Evolutionary conservation across 2,329 filamentous ascomycete genomes (phyloP).

Genomic region (Fusarium scirpi): DNA sequence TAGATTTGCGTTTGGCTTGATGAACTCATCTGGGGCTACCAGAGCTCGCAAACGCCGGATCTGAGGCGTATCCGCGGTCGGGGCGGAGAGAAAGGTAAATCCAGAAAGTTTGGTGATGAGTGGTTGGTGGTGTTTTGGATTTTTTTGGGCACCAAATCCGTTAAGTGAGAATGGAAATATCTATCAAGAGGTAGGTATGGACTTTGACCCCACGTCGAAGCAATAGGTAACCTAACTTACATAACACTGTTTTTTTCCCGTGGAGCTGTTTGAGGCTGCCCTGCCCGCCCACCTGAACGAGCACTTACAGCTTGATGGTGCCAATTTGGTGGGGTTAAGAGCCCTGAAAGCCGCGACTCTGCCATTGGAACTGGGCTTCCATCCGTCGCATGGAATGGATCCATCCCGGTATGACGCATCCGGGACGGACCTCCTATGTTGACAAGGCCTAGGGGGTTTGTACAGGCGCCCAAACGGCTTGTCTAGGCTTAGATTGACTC

Average conservation of each 20-base stretch:
- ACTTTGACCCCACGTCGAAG: conserved; percentile 41
- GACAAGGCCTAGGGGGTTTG: neutral
- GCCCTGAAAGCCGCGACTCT: conserved; percentile 30
- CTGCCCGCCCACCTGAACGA: neutral
- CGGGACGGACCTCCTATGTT: conserved; percentile 4
- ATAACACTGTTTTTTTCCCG: conserved; percentile 12
- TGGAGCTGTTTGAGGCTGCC: conserved; percentile 10
- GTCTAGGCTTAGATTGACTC: neutral
- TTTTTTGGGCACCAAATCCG: conserved; percentile 42
- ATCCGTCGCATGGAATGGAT: neutral
- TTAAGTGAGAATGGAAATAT: conserved; percentile 39
- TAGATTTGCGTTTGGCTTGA: conserved; percentile 34
- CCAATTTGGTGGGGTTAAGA: conserved; percentile 38
- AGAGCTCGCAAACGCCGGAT: conserved; percentile 40
- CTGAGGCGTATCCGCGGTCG: conserved; percentile 29
- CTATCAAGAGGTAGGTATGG: conserved; percentile 23
- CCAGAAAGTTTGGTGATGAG: conserved; percentile 19
- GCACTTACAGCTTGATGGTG: conserved; percentile 16
- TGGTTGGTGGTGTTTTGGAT: conserved; percentile 29
- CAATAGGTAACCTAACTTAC: conserved; percentile 30
- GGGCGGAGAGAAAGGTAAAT: conserved; percentile 5
- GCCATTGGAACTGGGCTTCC: conserved; percentile 7
- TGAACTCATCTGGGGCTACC: conserved; percentile 53
- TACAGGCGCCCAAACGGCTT: neutral
- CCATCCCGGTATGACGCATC: conserved; percentile 29